Base-by-base conservation (phyloP, 2,329 filamentous ascomycete genomes). In the Periconia digitata region DNA sequence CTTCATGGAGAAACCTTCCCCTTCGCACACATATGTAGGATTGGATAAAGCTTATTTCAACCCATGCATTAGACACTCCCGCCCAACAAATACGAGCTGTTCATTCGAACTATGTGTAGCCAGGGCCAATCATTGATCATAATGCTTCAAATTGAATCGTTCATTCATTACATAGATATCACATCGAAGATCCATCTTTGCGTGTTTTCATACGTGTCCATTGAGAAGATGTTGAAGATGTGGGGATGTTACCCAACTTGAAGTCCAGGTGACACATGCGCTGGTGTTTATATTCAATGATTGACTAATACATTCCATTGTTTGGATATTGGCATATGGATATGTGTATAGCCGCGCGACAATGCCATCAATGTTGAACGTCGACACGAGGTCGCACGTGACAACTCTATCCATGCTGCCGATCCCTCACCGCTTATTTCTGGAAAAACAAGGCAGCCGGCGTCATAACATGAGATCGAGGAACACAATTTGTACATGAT, bases 401-500 rank as follows among this genome's bases (percentile, higher is more conserved):
- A 54, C 46, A n/a, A 3, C 29, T 13, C 20, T 22, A 18, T 54
- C 32, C 53, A 47, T 40, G 44, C 47, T 40, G 40, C 40, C 41
- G 46, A 54, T 51, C 53, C 46, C 49, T 54, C 53, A 54, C 53
- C 55, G 53, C 53, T 46, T 43, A 41, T 44, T 43, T 40, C 35
- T 34, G 24, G 29, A 40, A 49, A 46, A 47, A 44, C 51, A 51
- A 47, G 41, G 50, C 50, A 53, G 22, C 34, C 37, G 21, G 40
- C 24, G 37, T 41, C 20, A 35, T 36, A 39, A 12, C 7, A 10
- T 18, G 46, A 27, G 38, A 48, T 35, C 22, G 22, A 27, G 13
- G 27, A 34, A 10, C 22, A 13, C n/a, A 39, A 12, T 18, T 15
- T 22, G 12, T 15, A 24, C 32, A 35, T 13, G 27, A 13, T 10